Conservation (phyloP, 2,329 filamentous ascomycete species). For the Aspergillus unguis region DNA sequence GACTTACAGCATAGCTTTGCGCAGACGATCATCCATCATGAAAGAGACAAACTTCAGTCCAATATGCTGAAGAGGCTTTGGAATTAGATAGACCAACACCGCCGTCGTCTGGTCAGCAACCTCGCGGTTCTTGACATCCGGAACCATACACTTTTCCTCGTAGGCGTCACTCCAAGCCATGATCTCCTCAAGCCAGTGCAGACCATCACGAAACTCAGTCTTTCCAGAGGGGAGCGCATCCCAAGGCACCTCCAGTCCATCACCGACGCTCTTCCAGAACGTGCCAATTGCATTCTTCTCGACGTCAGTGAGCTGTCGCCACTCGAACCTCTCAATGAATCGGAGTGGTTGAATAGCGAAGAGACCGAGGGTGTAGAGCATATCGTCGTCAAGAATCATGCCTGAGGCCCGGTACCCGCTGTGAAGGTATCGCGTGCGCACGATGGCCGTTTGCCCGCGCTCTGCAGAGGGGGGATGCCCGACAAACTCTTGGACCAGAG, state of each 20-base stretch:
- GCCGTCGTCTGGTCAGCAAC: constrained; percentile 59
- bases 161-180: constrained; percentile 54
- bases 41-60: constrained; percentile 53
- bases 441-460: constrained; percentile 52
- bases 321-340: constrained; percentile 66
- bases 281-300: constrained; percentile 65
- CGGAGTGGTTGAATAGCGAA: constrained; percentile 64
- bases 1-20: constrained; percentile 62
- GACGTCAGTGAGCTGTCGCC: constrained; percentile 64
- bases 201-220: constrained; percentile 47
- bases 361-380: constrained; percentile 63
- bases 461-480: constrained; percentile 43
- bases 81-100: constrained; percentile 59
- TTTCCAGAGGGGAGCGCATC: constrained; percentile 42
- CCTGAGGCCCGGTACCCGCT: constrained; percentile 54
- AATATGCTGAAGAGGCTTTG: constrained; percentile 43
- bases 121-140: constrained; percentile 47
- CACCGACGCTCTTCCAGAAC: constrained; percentile 69
- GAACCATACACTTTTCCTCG: constrained; percentile 59
- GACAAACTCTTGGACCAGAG: constrained; percentile 50
- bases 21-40: constrained; percentile 62
- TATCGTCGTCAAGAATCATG: constrained; percentile 60
- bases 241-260: constrained; percentile 63
- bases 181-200: constrained; percentile 54
- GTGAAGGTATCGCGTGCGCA: constrained; percentile 65